phyloP scores from a whole-genome alignment of 495 filamentous ascomycete genomes.

The Talaromyces nanjingensis region DNA sequence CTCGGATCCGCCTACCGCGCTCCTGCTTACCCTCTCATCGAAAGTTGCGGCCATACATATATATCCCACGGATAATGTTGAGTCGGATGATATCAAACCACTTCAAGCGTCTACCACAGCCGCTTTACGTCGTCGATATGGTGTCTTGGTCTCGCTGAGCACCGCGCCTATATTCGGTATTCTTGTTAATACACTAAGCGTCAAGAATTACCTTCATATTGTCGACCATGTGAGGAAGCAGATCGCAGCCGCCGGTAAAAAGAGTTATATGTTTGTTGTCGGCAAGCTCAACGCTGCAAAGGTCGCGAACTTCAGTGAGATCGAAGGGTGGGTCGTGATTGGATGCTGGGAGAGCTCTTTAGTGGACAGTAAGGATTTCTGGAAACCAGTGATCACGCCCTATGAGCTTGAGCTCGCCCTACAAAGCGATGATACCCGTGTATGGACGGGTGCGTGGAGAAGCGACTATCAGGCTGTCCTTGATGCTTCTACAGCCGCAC shows the following conservation, averaged over 20 bases:
- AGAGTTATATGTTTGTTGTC: slow-evolving; percentile 92
- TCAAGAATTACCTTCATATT: slow-evolving; percentile 81
- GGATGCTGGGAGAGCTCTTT: slow-evolving; percentile 97
- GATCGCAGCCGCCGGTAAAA: slow-evolving; percentile 76
- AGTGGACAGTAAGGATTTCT: slow-evolving; percentile 79
- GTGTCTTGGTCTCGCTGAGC: slow-evolving; percentile 71
- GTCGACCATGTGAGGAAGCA: slow-evolving; percentile 61
- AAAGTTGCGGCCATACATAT: slow-evolving; percentile 74
- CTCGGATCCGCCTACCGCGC: slow-evolving; percentile 71
- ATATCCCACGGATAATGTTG: slow-evolving; percentile 49
- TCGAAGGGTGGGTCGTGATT: slow-evolving; percentile 94
- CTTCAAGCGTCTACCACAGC: slow-evolving; percentile 43
- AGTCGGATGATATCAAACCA: slow-evolving; percentile 27
- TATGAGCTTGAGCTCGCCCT: slow-evolving; percentile 80
- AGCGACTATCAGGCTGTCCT: slow-evolving; percentile 61
- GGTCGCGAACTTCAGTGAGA: slow-evolving; percentile 89
- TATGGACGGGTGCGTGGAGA: slow-evolving; percentile 73
- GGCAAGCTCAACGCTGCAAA: slow-evolving; percentile 95
- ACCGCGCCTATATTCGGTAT: slow-evolving; percentile 83
- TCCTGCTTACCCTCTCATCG: slow-evolving; percentile 81
- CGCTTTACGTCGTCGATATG: slow-evolving; percentile 79
- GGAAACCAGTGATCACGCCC: slow-evolving; percentile 80
- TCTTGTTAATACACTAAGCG: slow-evolving; percentile 87
- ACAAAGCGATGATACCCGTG: slow-evolving; percentile 57
- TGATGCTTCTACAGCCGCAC: slow-evolving; percentile 18